Evolutionary conservation across 805 yeast genomes (phyloP).

Genomic region (Kuraishia ogatae): DNA sequence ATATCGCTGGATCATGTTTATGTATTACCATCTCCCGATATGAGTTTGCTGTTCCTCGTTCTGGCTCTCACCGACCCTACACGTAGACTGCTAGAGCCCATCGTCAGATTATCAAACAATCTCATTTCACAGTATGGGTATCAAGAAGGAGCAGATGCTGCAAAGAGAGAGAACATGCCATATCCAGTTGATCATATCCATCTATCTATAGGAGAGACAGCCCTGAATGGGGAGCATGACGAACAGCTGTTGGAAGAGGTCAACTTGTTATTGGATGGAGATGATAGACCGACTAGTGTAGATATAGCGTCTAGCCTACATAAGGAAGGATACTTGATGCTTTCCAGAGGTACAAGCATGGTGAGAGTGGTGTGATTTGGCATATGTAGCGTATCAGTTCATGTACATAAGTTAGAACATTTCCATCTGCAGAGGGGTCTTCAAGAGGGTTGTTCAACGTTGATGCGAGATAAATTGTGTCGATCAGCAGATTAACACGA

Average conservation of each 20-base stretch:
- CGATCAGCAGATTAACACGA: too few species aligned
- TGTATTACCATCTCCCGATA: slow-evolving; percentile 1
- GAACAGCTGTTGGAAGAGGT: not conserved
- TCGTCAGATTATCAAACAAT: not conserved
- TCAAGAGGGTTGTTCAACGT: too few species aligned
- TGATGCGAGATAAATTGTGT: too few species aligned
- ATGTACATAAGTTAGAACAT: too few species aligned
- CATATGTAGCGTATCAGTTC: not conserved
- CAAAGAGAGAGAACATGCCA: not conserved
- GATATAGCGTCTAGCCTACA: not conserved
- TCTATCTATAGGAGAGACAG: not conserved
- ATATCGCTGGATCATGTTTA: not conserved
- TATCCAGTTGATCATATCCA: not conserved
- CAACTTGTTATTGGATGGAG: too few species aligned
- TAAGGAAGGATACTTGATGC: not conserved
- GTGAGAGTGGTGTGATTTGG: not conserved
- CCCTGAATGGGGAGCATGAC: not conserved
- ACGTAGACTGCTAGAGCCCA: slow-evolving; percentile 22
- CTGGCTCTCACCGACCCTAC: slow-evolving; percentile 15
- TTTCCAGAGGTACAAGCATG: not conserved
- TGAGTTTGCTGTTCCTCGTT: not conserved
- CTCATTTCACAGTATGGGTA: not conserved
- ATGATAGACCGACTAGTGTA: too few species aligned
- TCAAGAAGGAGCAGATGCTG: not conserved
- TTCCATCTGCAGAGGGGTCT: not conserved